Conservation (phyloP, 2,329 filamentous ascomycete genomes). For the Sporothrix euskadiensis region DNA sequence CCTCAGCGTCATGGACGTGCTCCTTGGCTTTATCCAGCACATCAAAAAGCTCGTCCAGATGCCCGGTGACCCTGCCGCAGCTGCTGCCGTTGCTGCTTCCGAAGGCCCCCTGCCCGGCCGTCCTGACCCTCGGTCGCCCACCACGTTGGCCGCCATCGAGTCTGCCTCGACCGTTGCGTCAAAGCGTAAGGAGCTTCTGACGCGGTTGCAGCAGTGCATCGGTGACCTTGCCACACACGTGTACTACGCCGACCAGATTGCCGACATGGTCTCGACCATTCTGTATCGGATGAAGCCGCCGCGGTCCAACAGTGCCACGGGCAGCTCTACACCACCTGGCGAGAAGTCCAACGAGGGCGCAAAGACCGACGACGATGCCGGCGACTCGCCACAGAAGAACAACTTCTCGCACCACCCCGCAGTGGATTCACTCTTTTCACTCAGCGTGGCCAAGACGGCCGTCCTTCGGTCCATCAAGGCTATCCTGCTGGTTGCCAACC, state of each 20-base stretch:
- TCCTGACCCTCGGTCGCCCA: conserved; percentile 37
- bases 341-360: conserved; percentile 51
- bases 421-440: conserved; percentile 55
- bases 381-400: conserved; percentile 50
- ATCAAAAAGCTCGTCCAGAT: conserved; percentile 76
- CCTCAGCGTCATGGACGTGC: conserved; percentile 91
- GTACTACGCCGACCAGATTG: conserved; percentile 95
- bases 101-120: conserved; percentile 34
- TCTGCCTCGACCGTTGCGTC: conserved; percentile 41
- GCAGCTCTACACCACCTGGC: conserved; percentile 46
- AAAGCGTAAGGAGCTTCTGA: conserved; percentile 65
- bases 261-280: conserved; percentile 87
- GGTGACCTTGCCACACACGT: conserved; percentile 91
- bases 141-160: conserved; percentile 39
- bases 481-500: conserved; percentile 80
- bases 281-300: conserved; percentile 73
- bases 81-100: conserved; percentile 15
- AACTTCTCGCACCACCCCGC: conserved; percentile 38
- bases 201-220: conserved; percentile 76
- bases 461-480: conserved; percentile 79
- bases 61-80: conserved; percentile 43
- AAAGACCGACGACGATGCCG: conserved; percentile 42
- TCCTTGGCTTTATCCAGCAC: conserved; percentile 81
- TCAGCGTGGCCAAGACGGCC: conserved; percentile 57
- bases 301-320: conserved; percentile 43